Percentiles rank a stretch among this genome's conserved stretches.
Evolutionary conservation across 2,329 filamentous ascomycete genomes (phyloP).

Genomic region (Cytospora mali): DNA sequence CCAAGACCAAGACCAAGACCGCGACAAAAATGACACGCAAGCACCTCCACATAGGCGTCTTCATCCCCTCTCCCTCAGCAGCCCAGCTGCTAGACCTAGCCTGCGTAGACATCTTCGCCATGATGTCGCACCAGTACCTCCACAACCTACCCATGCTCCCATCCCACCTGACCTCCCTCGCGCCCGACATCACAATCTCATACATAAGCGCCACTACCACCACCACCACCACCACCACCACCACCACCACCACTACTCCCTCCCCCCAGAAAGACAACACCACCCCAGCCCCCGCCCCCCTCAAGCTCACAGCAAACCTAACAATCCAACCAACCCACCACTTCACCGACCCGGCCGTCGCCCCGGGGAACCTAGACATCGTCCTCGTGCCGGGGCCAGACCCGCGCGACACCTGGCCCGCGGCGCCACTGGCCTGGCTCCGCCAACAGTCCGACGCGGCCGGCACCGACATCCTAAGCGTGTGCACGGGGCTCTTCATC

Average conservation of each 20-base stretch:
- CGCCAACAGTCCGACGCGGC: slow-evolving; percentile 41
- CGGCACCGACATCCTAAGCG: slow-evolving; percentile 51
- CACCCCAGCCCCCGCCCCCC: slow-evolving; percentile 36
- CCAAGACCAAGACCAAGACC: neutral
- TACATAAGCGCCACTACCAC: slow-evolving; percentile 47
- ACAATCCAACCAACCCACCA: slow-evolving; percentile 46
- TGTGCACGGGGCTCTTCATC: slow-evolving; percentile 55
- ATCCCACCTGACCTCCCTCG: slow-evolving; percentile 41
- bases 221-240: neutral
- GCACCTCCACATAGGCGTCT: slow-evolving; percentile 52
- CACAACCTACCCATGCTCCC: slow-evolving; percentile 39
- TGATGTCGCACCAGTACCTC: slow-evolving; percentile 51
- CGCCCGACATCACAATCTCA: slow-evolving; percentile 46
- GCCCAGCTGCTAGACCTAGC: slow-evolving; percentile 55
- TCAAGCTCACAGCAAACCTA: slow-evolving; percentile 47
- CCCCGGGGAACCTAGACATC: slow-evolving; percentile 54
- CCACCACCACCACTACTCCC: neutral
- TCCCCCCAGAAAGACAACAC: slow-evolving; percentile 9
- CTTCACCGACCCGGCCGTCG: slow-evolving; percentile 48
- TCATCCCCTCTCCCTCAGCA: slow-evolving; percentile 42
- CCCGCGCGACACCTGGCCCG: slow-evolving; percentile 39
- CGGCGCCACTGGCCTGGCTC: slow-evolving; percentile 47
- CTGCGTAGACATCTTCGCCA: slow-evolving; percentile 52
- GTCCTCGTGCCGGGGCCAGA: slow-evolving; percentile 55
- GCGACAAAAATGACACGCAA: slow-evolving; percentile 19